Evolutionary conservation across 148 eudicot species (phyloP).

Genomic region (Diospyros kaki): DNA sequence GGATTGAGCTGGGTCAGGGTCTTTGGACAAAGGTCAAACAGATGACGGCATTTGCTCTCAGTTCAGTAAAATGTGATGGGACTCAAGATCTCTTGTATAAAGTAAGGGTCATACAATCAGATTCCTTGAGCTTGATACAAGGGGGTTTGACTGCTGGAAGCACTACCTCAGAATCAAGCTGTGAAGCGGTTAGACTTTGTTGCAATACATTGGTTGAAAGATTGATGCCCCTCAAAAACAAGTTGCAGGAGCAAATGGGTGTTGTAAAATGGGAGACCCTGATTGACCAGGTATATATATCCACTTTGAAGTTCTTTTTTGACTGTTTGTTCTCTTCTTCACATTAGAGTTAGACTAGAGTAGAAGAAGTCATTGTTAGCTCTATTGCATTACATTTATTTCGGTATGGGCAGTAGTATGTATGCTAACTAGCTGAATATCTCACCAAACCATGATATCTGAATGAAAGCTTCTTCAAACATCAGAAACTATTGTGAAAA

Average conservation of each 20-base stretch:
- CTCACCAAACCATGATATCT: not conserved
- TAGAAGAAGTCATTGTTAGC: not conserved
- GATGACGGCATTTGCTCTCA: conserved; percentile 67
- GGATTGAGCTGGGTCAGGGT: conserved; percentile 93
- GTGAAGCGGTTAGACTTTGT: conserved; percentile 84
- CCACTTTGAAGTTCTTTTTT: not conserved
- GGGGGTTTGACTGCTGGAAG: conserved; percentile 91
- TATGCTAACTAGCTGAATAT: not conserved
- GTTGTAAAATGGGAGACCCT: conserved; percentile 57
- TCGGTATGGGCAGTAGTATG: not conserved
- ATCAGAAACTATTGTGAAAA: not conserved
- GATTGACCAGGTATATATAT: conserved; percentile 47
- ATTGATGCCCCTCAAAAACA: conserved; percentile 48
- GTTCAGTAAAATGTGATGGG: conserved; percentile 53
- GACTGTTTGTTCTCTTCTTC: not conserved
- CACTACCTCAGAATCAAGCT: conserved; percentile 85
- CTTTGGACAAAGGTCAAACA: conserved; percentile 92
- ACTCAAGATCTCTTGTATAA: conserved; percentile 53
- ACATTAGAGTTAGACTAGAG: not conserved
- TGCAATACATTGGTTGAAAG: conserved; percentile 77
- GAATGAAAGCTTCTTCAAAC: not conserved
- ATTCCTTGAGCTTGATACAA: conserved; percentile 78
- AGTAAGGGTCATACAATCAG: conserved; percentile 77
- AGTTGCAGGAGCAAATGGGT: conserved; percentile 41
- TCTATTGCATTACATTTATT: not conserved